phyloP scores from a whole-genome alignment of 2,329 filamentous ascomycete species.

The Claviceps pazoutovae region DNA sequence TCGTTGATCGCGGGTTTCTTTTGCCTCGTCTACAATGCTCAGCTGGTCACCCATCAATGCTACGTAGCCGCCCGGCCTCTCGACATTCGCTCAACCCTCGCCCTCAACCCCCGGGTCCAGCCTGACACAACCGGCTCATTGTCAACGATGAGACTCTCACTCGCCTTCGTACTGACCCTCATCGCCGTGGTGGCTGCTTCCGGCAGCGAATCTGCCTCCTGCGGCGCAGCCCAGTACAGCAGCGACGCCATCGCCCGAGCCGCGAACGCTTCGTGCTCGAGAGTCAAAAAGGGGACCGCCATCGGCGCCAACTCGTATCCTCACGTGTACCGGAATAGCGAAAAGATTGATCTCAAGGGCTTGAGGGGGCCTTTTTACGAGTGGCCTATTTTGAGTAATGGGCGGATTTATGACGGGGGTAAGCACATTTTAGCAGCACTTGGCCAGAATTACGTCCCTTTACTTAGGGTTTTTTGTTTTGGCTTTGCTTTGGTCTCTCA shows the following conservation, averaged over 20 bases:
- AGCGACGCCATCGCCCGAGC: conserved; percentile 33
- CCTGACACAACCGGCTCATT: no score
- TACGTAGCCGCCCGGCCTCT: no score
- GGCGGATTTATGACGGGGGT: conserved; percentile 41
- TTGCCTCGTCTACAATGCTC: no score
- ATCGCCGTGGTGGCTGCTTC: conserved; percentile 6
- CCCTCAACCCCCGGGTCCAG: no score
- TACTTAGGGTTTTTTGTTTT: neutral
- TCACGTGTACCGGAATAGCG: conserved; percentile 46
- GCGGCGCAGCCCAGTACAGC: conserved; percentile 37
- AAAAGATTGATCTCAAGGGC: conserved; percentile 44
- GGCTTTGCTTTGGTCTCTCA: no score
- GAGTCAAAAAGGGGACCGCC: conserved; percentile 26
- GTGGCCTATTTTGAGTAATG: conserved; percentile 41
- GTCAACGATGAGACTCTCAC: conserved; percentile 1
- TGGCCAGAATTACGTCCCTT: conserved; percentile 1
- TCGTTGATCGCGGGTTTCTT: no score
- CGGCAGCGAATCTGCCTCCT: conserved; percentile 23
- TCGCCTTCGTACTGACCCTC: conserved; percentile 7
- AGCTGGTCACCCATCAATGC: no score
- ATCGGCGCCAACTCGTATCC: conserved; percentile 33
- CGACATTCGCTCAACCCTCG: no score
- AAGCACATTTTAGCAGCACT: conserved; percentile 8
- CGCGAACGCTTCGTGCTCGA: conserved; percentile 34
- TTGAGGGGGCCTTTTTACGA: conserved; percentile 47